Evolutionary conservation across 805 yeast genomes (phyloP).

Genomic region (Kodamaea neixiangensis): DNA sequence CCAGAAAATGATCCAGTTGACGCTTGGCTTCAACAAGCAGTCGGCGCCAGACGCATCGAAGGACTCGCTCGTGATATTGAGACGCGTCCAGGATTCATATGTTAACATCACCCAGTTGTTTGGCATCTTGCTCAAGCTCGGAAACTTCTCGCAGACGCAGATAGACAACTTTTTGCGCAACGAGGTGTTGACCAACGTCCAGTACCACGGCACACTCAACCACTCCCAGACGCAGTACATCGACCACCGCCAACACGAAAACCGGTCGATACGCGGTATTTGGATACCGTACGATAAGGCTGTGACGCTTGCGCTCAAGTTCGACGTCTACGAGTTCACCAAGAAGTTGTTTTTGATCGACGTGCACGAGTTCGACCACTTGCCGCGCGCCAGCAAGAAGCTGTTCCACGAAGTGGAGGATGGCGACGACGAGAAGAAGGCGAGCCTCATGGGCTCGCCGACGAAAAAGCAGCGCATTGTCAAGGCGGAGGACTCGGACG

Average conservation of each 20-base stretch:
- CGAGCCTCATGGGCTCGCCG: slow-evolving; percentile 33
- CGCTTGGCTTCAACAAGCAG: slow-evolving; percentile 16
- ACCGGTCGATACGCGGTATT: slow-evolving; percentile 31
- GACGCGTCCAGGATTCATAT: slow-evolving; percentile 46
- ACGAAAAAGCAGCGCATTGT: slow-evolving; percentile 32
- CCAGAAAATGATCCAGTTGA: slow-evolving; percentile 39
- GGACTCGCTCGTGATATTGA: slow-evolving; percentile 26
- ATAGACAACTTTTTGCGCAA: slow-evolving; percentile 32
- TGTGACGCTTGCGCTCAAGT: slow-evolving; percentile 37
- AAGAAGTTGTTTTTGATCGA: slow-evolving; percentile 43
- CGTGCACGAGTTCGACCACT: slow-evolving; percentile 44
- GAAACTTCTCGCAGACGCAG: slow-evolving; percentile 26
- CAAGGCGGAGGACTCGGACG: slow-evolving; percentile 9
- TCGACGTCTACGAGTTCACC: slow-evolving; percentile 40
- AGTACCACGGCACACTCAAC: slow-evolving; percentile 22
- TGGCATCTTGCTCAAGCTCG: slow-evolving; percentile 32
- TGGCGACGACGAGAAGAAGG: slow-evolving; percentile 14
- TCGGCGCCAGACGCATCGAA: neutral
- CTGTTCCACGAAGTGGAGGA: slow-evolving; percentile 29
- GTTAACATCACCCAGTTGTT: slow-evolving; percentile 41
- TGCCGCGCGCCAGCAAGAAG: slow-evolving; percentile 29
- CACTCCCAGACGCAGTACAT: slow-evolving; percentile 15
- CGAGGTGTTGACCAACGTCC: slow-evolving; percentile 35
- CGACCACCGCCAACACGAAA: slow-evolving; percentile 33
- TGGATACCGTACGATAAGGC: slow-evolving; percentile 50